phyloP scores from a whole-genome alignment of 768 basidiomycete genomes.

The Lentinula sp. region DNA sequence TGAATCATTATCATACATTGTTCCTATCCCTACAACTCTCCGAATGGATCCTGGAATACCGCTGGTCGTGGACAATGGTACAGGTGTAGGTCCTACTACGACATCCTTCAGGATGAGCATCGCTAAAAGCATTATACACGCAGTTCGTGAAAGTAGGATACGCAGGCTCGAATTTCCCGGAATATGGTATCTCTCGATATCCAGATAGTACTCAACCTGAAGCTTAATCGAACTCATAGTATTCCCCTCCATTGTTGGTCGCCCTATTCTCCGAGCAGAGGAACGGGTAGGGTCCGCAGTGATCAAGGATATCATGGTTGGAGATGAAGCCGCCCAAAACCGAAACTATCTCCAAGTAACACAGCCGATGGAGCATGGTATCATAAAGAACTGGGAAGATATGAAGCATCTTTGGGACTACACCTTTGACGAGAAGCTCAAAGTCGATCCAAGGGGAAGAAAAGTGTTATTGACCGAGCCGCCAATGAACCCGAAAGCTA shows the following conservation, averaged over 20 bases:
- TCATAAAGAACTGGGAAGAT: constrained; percentile 98
- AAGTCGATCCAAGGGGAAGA: constrained; percentile 76
- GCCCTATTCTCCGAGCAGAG: constrained; percentile 95
- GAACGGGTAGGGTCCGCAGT: constrained; percentile 81
- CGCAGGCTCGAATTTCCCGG: constrained; percentile 92
- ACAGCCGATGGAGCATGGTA: constrained; percentile 99
- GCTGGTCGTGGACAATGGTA: constrained; percentile 85
- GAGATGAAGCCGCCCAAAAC: constrained; percentile 92
- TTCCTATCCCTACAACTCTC: not conserved
- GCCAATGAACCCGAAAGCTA: constrained; percentile 96
- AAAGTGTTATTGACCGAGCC: constrained; percentile 97
- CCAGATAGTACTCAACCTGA: not conserved
- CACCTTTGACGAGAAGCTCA: constrained; percentile 94
- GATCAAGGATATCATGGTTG: constrained; percentile 98
- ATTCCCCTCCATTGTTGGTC: constrained; percentile 94
- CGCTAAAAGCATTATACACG: not conserved
- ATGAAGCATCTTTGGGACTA: constrained; percentile 99
- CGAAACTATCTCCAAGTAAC: constrained; percentile 95
- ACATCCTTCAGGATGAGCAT: not conserved
- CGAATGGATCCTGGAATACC: constrained; percentile 44
- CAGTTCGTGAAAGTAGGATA: constrained; percentile 91
- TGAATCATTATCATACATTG: not conserved
- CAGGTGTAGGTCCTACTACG: constrained; percentile 51
- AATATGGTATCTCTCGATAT: constrained; percentile 54
- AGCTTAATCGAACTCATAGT: constrained; percentile 37